These are phyloP conservation scores for Clonostachys chloroleuca DNA, from an alignment of 2,329 filamentous ascomycete genomes.

Conservation along the genomic window DNA sequence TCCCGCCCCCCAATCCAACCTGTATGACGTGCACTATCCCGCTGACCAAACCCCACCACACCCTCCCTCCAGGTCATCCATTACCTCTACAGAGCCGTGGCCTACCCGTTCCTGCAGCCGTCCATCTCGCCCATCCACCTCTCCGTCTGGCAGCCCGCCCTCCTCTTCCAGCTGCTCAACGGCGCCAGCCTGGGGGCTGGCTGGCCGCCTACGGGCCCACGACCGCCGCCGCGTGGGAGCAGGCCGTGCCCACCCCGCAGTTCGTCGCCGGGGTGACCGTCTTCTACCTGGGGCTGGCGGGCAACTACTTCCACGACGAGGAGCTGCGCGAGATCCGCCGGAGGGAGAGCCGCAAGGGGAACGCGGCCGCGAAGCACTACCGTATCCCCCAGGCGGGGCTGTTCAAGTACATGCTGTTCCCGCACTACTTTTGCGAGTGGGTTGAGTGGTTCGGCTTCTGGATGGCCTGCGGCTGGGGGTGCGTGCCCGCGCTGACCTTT, in stretches of 20 bases:
- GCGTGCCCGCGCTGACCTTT: constrained; percentile 75
- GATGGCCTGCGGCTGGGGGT: constrained; percentile 64
- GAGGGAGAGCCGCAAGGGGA: constrained; percentile 54
- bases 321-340: constrained; percentile 83
- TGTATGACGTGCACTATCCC: constrained; percentile 5
- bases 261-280: constrained; percentile 64
- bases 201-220: constrained; percentile 75
- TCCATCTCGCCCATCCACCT: constrained; percentile 89
- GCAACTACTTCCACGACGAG: constrained; percentile 88
- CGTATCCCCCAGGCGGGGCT: constrained; percentile 79
- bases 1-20: constrained; percentile 18
- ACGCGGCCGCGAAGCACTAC: constrained; percentile 68
- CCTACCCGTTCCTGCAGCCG: constrained; percentile 79
- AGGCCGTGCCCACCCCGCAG: constrained; percentile 24
- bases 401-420: constrained; percentile 79
- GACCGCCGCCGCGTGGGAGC: constrained; percentile 45
- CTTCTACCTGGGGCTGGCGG: constrained; percentile 71
- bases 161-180: constrained; percentile 77
- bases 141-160: constrained; percentile 58
- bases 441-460: constrained; percentile 91
- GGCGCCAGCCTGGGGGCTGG: constrained; percentile 73
- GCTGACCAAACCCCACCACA: constrained; percentile 26
- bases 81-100: constrained; percentile 84
- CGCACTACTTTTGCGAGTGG: constrained; percentile 97
- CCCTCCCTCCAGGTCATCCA: constrained; percentile 51